Percentiles rank a stretch among this genome's conserved stretches.
Evolutionary conservation across 345 rosid genomes (phyloP).

Genomic region (Jatropha curcas): DNA sequence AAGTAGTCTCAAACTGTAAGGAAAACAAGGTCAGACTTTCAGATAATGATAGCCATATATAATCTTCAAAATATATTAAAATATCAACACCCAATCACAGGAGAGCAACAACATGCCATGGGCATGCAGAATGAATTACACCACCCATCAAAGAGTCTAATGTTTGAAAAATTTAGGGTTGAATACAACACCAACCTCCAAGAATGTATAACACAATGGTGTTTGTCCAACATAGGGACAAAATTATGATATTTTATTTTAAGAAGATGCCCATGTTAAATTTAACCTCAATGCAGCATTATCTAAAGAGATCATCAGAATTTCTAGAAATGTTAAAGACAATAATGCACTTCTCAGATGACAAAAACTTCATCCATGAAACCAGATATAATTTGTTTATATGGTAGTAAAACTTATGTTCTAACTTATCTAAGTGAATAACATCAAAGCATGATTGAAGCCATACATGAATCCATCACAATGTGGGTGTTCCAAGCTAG

Average conservation of each 20-base stretch:
- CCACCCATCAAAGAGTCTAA: neutral
- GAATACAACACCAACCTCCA: neutral
- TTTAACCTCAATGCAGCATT: neutral
- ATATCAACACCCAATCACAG: neutral
- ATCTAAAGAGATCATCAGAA: neutral
- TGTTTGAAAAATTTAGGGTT: neutral
- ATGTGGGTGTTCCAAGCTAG: constrained; percentile 1
- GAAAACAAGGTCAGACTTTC: constrained; percentile 22
- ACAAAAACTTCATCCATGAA: neutral
- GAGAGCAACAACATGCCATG: neutral
- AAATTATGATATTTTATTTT: constrained; percentile 1
- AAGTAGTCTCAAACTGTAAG: constrained; percentile 79
- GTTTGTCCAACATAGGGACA: neutral
- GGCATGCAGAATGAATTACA: neutral
- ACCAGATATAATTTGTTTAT: neutral
- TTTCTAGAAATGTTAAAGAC: neutral
- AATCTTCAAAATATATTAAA: neutral
- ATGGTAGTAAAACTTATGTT: neutral
- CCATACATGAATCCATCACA: neutral
- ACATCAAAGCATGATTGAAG: neutral
- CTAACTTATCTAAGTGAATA: neutral
- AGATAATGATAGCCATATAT: neutral
- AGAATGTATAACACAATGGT: neutral
- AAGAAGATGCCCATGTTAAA: neutral
- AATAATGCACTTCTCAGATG: neutral